Conservation (phyloP, 331 rosid genomes). For the Malus hybrid region DNA sequence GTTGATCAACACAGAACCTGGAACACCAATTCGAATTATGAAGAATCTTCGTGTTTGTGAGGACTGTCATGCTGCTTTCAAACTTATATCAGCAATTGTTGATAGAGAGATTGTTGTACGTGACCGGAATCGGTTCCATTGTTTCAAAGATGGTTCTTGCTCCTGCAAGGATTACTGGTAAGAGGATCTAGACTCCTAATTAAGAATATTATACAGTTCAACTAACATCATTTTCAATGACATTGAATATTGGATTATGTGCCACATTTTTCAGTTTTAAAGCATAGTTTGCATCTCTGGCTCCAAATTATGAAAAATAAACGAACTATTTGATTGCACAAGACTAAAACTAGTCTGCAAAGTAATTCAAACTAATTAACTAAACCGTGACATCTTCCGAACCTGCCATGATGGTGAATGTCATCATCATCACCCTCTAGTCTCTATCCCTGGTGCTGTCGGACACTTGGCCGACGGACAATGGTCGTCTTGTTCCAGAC, state of each 20-base stretch:
- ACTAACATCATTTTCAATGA: not conserved
- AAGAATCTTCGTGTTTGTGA: slow-evolving; percentile 38
- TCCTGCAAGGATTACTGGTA: slow-evolving; percentile 22
- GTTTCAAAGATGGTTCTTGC: slow-evolving; percentile 21
- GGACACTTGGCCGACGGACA: slow-evolving; percentile 28
- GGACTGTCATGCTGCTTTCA: slow-evolving; percentile 30
- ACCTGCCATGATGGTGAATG: too few species aligned
- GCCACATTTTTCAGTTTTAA: not conserved
- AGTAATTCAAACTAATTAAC: not conserved
- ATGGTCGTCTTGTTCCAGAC: slow-evolving; percentile 16
- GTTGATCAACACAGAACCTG: slow-evolving; percentile 20
- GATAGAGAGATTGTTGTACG: slow-evolving; percentile 22
- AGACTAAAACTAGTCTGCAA: not conserved
- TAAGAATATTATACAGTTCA: not conserved
- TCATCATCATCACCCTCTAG: not conserved
- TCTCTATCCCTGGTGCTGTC: slow-evolving; percentile 18
- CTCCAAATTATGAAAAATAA: not conserved
- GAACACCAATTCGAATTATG: slow-evolving; percentile 24
- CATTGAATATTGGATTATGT: not conserved
- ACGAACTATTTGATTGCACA: not conserved
- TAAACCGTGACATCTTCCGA: not conserved
- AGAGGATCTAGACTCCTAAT: not conserved
- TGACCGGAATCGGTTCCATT: slow-evolving; percentile 23
- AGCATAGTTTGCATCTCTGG: not conserved
- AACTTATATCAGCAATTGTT: slow-evolving; percentile 17